A percentile compares a stretch with the other conserved stretches of the same genome.
Evolutionary conservation across 306 rosid genomes (phyloP).

Genomic region (Cucurbita moschata): DNA sequence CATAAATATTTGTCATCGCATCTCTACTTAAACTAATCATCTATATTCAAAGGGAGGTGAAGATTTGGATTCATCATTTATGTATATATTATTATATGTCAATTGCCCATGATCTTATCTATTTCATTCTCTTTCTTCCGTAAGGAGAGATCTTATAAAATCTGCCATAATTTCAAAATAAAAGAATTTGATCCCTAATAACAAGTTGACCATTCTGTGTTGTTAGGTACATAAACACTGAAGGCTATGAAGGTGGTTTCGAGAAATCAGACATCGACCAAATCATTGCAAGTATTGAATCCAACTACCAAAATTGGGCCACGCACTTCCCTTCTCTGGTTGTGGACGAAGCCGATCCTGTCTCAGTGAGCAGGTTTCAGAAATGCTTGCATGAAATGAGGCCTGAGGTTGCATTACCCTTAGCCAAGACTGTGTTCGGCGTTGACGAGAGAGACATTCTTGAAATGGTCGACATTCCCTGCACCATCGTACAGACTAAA

Average conservation of each 20-base stretch:
- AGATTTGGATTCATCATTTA: neutral
- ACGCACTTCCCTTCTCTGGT: conserved; percentile 23
- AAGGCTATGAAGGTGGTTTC: conserved; percentile 70
- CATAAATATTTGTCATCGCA: neutral
- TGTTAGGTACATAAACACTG: conserved; percentile 47
- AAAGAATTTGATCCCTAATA: neutral
- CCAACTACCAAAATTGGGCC: conserved; percentile 49
- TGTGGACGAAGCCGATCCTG: conserved; percentile 42
- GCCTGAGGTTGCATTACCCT: conserved; percentile 29
- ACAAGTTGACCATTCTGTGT: neutral
- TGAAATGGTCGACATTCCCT: conserved; percentile 52
- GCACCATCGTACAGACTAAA: conserved; percentile 55
- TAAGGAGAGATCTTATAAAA: neutral
- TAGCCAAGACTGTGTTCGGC: conserved; percentile 57
- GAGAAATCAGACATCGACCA: conserved; percentile 36
- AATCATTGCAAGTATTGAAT: conserved; percentile 34
- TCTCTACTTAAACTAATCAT: neutral
- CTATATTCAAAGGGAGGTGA: neutral
- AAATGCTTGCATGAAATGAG: conserved; percentile 43
- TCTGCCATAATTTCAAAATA: neutral
- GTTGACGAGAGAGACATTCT: conserved; percentile 50
- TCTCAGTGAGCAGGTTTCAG: conserved; percentile 31
- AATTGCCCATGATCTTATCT: neutral
- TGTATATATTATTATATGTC: neutral
- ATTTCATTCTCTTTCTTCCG: neutral